Evolutionary conservation across 2,329 filamentous ascomycete genomes (phyloP), one percentile per base, ranked within the genome.

Genomic region (Cucurbitaria berberidis): DNA sequence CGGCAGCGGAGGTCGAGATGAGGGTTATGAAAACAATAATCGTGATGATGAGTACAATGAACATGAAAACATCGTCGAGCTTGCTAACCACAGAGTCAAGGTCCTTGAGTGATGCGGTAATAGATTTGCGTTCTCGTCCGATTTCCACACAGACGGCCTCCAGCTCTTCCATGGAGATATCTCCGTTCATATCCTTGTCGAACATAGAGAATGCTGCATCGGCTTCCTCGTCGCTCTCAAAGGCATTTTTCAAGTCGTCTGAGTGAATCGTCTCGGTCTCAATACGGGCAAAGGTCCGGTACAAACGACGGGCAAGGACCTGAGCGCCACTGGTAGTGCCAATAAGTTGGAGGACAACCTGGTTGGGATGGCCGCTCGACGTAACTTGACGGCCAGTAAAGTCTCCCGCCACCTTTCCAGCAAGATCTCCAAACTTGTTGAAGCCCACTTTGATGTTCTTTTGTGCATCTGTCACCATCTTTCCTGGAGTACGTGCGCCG

Each of bases 111-210:
- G 93, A 96, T 1, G 93, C 93, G 0, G 92, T 93, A 63, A 98
- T 97, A 7, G 92, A 91, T 74, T 97, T 98, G 70, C 93, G 90
- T 78, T 98, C 93, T 15, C 93, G 86, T 30, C 93, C 92, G 60
- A 97, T 95, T 70, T 98, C 93, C 45, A 96, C 93, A 75, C 91
- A 96, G 21, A 96, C 92, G 19, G 90, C 86, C 74, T 97, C 93
- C 19, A 98, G 84, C 72, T 97, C 93, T 67, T 96, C 91, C 85
- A 96, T 92, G 0, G 90, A 96, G 44, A 97, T 96, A 68, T 98
- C 93, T 3, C 93, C 93, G 60, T 98, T 98, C 79, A 97, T 86
- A 67, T 98, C 93, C 70, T 95, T 96, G 77, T 98, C 93, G 63
- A 97, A 97, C 81, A 97, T 93, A 63, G 82, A 81, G 67, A 98